Percentiles rank a stretch among this genome's conserved stretches.
Evolutionary conservation across 2,329 filamentous ascomycete species (phyloP).

Genomic region (Aspergillus pseudoglaucus): DNA sequence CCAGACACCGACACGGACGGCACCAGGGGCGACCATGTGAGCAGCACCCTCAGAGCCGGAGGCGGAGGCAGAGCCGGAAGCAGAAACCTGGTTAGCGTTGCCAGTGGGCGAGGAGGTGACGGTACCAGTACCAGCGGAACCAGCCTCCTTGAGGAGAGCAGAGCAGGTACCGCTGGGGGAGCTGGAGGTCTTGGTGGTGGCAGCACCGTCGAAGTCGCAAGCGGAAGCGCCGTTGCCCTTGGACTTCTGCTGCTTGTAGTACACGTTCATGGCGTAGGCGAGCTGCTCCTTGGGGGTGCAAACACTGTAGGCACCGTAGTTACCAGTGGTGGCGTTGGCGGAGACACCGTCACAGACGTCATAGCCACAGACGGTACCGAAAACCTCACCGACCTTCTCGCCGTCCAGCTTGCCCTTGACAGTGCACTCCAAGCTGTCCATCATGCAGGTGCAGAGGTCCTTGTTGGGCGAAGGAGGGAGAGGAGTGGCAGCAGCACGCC

Average conservation of each 20-base stretch:
- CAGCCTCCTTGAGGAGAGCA: slow-evolving; percentile 32
- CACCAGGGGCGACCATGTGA: slow-evolving; percentile 16
- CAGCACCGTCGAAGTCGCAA: slow-evolving; percentile 39
- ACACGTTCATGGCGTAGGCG: slow-evolving; percentile 38
- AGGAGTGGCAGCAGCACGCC: slow-evolving; percentile 57
- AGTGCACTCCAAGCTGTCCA: slow-evolving; percentile 61
- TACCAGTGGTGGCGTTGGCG: slow-evolving; percentile 33
- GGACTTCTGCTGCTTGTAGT: slow-evolving; percentile 33
- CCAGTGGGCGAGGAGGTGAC: slow-evolving; percentile 30
- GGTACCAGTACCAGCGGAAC: slow-evolving; percentile 29
- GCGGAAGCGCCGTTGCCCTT: slow-evolving; percentile 29
- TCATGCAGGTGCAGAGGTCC: slow-evolving; percentile 78
- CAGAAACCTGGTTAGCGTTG: slow-evolving; percentile 11
- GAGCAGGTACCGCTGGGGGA: slow-evolving; percentile 29
- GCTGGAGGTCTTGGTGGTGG: slow-evolving; percentile 26
- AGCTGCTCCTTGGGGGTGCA: slow-evolving; percentile 36
- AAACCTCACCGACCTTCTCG: slow-evolving; percentile 60
- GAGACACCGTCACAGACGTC: slow-evolving; percentile 35
- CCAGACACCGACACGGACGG: slow-evolving; percentile 27
- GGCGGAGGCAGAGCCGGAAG: slow-evolving; percentile 8
- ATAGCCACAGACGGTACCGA: slow-evolving; percentile 46
- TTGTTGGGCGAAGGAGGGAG: slow-evolving; percentile 78
- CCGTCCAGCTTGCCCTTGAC: slow-evolving; percentile 52
- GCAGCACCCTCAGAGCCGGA: slow-evolving; percentile 23
- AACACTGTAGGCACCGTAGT: slow-evolving; percentile 41